phyloP scores from a whole-genome alignment of 1,284 basidiomycete genomes.

The Kalmanozyma brasiliensis region DNA sequence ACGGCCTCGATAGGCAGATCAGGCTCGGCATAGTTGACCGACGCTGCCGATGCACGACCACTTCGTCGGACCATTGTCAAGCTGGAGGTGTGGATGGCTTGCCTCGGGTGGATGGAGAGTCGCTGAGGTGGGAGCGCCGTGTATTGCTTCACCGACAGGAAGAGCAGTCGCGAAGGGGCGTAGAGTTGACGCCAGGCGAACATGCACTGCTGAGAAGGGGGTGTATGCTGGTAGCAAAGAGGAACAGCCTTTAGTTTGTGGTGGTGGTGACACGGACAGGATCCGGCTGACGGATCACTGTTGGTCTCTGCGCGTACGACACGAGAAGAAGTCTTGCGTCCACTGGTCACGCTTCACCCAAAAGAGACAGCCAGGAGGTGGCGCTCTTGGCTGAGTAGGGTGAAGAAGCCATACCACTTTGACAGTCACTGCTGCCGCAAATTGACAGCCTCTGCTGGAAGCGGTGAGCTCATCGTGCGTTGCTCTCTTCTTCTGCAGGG shows the following conservation, averaged over 20 bases:
- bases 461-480: constrained; percentile 46
- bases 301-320: constrained; percentile 12
- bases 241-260: background rate
- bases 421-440: no score
- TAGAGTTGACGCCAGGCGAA: constrained; percentile 6
- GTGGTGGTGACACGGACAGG: background rate
- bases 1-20: constrained; percentile 5
- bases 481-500: constrained; percentile 21
- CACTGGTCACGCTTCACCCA: constrained; percentile 11
- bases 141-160: background rate
- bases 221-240: background rate
- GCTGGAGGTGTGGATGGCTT: background rate
- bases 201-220: constrained; percentile 11
- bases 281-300: background rate
- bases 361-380: background rate
- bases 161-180: constrained; percentile 17
- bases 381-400: background rate
- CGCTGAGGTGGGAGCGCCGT: background rate
- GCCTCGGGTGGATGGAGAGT: background rate
- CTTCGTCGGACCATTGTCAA: constrained; percentile 31
- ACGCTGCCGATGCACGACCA: constrained; percentile 27
- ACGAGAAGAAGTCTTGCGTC: constrained; percentile 5
- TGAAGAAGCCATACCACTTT: background rate
- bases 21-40: constrained; percentile 28
- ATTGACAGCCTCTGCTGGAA: no score